These are phyloP conservation scores for Colletotrichum limetticola DNA, from an alignment of 2,329 filamentous ascomycete species.

Conservation along the genomic window DNA sequence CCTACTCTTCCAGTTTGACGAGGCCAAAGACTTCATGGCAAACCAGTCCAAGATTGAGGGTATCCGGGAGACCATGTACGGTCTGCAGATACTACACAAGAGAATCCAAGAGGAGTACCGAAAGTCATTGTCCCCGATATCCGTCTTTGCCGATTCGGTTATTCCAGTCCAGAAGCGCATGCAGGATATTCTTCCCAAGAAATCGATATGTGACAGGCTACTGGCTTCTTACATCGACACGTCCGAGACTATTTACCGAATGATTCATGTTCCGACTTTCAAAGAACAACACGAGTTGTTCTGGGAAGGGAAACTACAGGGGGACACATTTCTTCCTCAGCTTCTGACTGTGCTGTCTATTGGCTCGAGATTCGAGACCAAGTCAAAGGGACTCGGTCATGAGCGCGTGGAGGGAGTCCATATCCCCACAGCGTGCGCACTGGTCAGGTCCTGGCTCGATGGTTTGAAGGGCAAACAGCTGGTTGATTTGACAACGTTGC, in stretches of 20 bases:
- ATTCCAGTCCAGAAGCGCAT: conserved; percentile 67
- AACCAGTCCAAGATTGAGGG: conserved; percentile 52
- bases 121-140: conserved; percentile 60
- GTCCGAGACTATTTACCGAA: conserved; percentile 64
- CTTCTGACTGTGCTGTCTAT: conserved; percentile 64
- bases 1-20: conserved; percentile 56
- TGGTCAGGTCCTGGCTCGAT: conserved; percentile 66
- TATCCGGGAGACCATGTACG: conserved; percentile 54
- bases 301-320: conserved; percentile 59
- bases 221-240: conserved; percentile 60
- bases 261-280: conserved; percentile 64
- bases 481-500: conserved; percentile 63
- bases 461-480: conserved; percentile 62
- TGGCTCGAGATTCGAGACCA: conserved; percentile 63
- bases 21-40: conserved; percentile 62
- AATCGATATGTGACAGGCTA: conserved; percentile 61
- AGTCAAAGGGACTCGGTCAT: conserved; percentile 60
- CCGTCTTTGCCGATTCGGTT: conserved; percentile 69
- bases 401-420: conserved; percentile 66
- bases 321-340: conserved; percentile 64
- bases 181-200: conserved; percentile 65
- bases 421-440: conserved; percentile 65
- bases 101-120: conserved; percentile 59
- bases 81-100: conserved; percentile 59
- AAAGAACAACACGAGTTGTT: conserved; percentile 61